Evolutionary conservation across 805 yeast genomes (phyloP).

Genomic region (Sugiyamaella qingdaonensis): DNA sequence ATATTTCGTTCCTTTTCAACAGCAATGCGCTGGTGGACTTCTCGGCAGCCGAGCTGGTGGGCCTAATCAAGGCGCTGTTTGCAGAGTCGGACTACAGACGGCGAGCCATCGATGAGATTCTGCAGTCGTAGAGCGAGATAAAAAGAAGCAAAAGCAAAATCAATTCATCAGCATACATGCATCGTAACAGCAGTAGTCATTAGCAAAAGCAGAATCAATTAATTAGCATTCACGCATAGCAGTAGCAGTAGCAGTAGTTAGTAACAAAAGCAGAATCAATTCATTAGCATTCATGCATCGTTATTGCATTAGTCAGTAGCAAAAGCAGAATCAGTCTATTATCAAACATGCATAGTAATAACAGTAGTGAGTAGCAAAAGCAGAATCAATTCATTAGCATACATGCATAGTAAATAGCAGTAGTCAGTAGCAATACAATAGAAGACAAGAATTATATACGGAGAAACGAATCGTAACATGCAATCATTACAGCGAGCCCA

Average conservation of each 20-base stretch:
- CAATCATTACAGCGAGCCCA: constrained; percentile 16
- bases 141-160: background rate
- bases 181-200: too few relatives aligned
- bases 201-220: too few relatives aligned
- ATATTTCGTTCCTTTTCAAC: constrained; percentile 28
- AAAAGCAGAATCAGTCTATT: background rate
- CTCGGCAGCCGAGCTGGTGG: constrained; percentile 28
- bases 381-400: too few relatives aligned
- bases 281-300: too few relatives aligned
- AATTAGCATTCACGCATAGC: too few relatives aligned
- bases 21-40: constrained; percentile 32
- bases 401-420: too few relatives aligned
- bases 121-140: background rate
- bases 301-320: too few relatives aligned
- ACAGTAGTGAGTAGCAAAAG: too few relatives aligned
- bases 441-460: background rate
- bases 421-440: background rate
- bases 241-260: too few relatives aligned
- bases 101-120: constrained; percentile 24
- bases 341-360: background rate
- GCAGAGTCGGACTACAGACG: constrained; percentile 31
- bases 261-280: too few relatives aligned
- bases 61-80: constrained; percentile 32
- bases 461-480: background rate
- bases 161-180: background rate